phyloP scores from a whole-genome alignment of 2,329 filamentous ascomycete species.

The Cytospora piceicola region DNA sequence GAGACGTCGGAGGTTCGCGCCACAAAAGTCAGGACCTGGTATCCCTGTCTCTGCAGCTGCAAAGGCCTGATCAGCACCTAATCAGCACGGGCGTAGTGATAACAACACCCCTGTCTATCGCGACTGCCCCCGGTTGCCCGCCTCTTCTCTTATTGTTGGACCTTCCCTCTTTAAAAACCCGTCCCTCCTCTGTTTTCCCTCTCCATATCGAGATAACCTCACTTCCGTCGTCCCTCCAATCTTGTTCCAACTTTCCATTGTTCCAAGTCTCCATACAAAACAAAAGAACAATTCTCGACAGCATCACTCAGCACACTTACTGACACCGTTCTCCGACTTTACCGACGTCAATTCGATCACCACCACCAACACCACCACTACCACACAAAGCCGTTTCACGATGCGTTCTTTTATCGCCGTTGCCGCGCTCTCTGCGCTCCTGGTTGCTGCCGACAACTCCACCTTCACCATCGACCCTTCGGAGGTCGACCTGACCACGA shows the following conservation, averaged over 20 bases:
- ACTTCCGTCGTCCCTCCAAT: neutral
- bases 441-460: conserved; percentile 52
- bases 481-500: conserved; percentile 39
- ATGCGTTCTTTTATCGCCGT: conserved; percentile 49
- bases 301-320: conserved; percentile 18
- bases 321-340: conserved; percentile 2
- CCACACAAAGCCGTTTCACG: conserved; percentile 31
- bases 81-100: neutral
- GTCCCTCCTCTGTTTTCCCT: conserved; percentile 11
- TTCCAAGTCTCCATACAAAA: neutral
- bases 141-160: conserved; percentile 18
- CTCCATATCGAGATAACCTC: conserved; percentile 8
- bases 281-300: neutral
- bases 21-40: neutral
- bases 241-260: no score
- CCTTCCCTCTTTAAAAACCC: conserved; percentile 24
- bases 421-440: conserved; percentile 50
- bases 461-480: conserved; percentile 45
- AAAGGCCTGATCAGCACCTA: conserved; percentile 15
- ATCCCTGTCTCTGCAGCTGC: conserved; percentile 22
- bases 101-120: conserved; percentile 24
- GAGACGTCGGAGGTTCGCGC: conserved; percentile 19
- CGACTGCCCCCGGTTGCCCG: conserved; percentile 6
- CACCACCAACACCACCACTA: neutral
- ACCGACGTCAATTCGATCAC: conserved; percentile 5